Conservation (phyloP, 345 rosid species). For the Balakata baccata region DNA sequence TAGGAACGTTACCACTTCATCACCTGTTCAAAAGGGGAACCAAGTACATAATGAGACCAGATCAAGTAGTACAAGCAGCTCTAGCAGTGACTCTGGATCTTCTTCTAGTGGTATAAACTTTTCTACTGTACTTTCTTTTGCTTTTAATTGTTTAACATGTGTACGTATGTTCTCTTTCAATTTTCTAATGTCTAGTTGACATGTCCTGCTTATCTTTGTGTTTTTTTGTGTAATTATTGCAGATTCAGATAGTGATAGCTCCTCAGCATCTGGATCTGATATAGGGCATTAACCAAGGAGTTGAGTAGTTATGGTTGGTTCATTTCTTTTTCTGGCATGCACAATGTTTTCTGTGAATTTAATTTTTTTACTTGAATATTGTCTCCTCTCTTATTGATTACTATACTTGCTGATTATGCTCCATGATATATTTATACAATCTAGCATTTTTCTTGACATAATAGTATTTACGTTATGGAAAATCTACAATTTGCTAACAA, state of each 20-base stretch:
- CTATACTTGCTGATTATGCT: not conserved
- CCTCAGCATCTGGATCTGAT: slow-evolving; percentile 90
- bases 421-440: not conserved
- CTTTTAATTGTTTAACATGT: not conserved
- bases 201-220: not conserved
- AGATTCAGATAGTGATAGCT: slow-evolving; percentile 87
- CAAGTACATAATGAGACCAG: slow-evolving; percentile 59
- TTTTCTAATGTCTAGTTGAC: not conserved
- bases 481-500: not conserved
- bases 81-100: slow-evolving; percentile 93
- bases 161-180: not conserved
- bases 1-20: slow-evolving; percentile 46
- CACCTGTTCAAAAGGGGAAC: slow-evolving; percentile 54
- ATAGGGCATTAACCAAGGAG: slow-evolving; percentile 43
- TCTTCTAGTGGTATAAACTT: slow-evolving; percentile 72
- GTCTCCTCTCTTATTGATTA: not conserved
- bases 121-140: not conserved
- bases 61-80: slow-evolving; percentile 93
- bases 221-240: slow-evolving; percentile 23
- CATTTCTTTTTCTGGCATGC: not conserved
- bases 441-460: not conserved
- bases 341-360: not conserved
- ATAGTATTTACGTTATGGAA: not conserved
- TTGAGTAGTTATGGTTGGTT: slow-evolving; percentile 31
- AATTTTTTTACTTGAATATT: not conserved